Conservation (phyloP, 192 early-diverging fungal genomes). For the Gaertneriomyces sp. region DNA sequence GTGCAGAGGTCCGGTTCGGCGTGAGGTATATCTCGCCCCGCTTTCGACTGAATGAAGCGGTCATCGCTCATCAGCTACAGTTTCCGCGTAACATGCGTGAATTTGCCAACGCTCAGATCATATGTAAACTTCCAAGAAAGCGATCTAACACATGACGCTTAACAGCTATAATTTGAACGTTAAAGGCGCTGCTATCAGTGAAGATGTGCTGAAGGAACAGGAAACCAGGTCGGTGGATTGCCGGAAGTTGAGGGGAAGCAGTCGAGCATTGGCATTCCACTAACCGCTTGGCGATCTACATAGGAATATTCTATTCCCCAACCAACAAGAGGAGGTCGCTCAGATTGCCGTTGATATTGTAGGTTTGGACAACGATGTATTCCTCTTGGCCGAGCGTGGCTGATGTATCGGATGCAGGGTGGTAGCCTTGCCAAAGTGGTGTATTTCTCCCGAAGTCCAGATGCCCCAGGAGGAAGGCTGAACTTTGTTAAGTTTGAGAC, state of each 20-base stretch:
- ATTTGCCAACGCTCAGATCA: too few relatives aligned
- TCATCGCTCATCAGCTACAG: too few relatives aligned
- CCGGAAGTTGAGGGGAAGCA: background rate
- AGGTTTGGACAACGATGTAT: conserved; percentile 19
- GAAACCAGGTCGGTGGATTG: conserved; percentile 17
- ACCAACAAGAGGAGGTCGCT: conserved; percentile 75
- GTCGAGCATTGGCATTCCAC: background rate
- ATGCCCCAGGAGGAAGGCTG: conserved; percentile 72
- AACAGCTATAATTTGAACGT: conserved; percentile 30
- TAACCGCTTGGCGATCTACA: background rate
- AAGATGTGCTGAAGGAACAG: conserved; percentile 13
- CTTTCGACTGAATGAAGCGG: too few relatives aligned
- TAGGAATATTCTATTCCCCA: conserved; percentile 83
- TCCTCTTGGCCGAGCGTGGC: background rate
- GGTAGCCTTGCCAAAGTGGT: conserved; percentile 61
- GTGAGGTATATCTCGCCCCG: too few relatives aligned
- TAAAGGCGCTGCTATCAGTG: conserved; percentile 26
- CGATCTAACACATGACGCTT: background rate
- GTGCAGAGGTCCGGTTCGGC: too few relatives aligned
- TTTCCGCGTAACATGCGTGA: too few relatives aligned
- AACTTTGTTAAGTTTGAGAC: conserved; percentile 96
- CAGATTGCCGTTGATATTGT: conserved; percentile 89
- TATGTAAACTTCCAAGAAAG: too few relatives aligned
- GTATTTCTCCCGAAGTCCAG: conserved; percentile 48
- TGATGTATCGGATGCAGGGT: conserved; percentile 29